Percentiles rank a stretch among this genome's conserved stretches.
Conservation (phyloP, 192 early-diverging fungal species). For the Coemansia guatemalensis region DNA sequence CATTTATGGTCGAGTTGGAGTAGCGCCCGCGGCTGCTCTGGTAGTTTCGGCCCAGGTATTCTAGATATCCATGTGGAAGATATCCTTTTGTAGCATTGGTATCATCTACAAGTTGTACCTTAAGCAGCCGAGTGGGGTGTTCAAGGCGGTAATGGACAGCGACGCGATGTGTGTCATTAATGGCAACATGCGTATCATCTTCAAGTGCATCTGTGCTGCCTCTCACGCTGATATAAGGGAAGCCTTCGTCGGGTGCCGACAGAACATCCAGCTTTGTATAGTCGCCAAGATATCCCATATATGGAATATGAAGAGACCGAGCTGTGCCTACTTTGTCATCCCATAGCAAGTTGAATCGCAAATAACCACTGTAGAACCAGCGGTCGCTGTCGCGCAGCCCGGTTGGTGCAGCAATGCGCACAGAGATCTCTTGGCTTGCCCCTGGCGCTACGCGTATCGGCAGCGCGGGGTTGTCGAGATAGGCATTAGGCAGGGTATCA, state of each 20-base stretch:
- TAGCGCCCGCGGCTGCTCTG: constrained; percentile 36
- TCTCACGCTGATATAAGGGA: constrained; percentile 42
- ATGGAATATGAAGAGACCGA: constrained; percentile 47
- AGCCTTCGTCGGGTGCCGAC: constrained; percentile 37
- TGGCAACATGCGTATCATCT: constrained; percentile 26
- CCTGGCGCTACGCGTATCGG: constrained; percentile 45
- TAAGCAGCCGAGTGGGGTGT: constrained; percentile 44
- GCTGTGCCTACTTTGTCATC: constrained; percentile 42
- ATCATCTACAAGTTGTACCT: constrained; percentile 50
- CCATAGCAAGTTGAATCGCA: constrained; percentile 52
- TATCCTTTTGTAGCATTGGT: constrained; percentile 41
- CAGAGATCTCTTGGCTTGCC: constrained; percentile 15
- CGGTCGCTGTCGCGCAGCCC: constrained; percentile 29
- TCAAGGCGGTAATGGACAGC: constrained; percentile 50
- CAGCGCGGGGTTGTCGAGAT: constrained; percentile 24
- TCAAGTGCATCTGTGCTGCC: constrained; percentile 36
- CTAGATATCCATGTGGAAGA: constrained; percentile 43
- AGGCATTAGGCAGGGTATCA: constrained; percentile 42
- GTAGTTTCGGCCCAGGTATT: constrained; percentile 54
- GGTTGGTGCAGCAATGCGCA: constrained; percentile 38
- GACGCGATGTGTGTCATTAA: constrained; percentile 35
- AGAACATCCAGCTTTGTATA: constrained; percentile 44
- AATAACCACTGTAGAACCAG: constrained; percentile 50
- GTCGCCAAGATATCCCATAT: constrained; percentile 50
- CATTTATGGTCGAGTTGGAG: constrained; percentile 52